Base-by-base conservation (phyloP, 2,329 filamentous ascomycete species). In the Periconia macrospinosa region DNA sequence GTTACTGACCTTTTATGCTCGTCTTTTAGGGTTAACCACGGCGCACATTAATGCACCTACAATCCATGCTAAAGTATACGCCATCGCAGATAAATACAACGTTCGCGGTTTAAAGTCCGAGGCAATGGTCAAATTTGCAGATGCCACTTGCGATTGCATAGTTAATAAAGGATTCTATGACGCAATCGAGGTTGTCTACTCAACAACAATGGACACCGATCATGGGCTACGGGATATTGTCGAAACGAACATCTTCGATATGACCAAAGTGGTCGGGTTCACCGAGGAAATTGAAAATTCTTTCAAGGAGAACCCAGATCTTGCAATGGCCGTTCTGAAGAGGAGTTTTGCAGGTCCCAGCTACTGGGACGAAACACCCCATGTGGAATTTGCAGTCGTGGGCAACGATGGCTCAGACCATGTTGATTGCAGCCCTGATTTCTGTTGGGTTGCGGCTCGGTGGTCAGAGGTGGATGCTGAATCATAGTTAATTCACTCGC, bases 161-260 rank as follows among this genome's bases (percentile, higher is more conserved):
- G 48, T 55, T 35, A 56, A 62, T 3, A 6, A 43, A 10, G 63
- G 63, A n/a, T 56, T 72, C 13, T 53, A 60, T 1, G 59, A 63
- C 41, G 60, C 68, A 1, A 65, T 67, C 19, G 52, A 63, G 18
- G 30, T 48, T 15, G 45, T 42, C 2, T 70, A 65, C 35, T 55
- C 55, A n/a, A 56, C 55, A 1, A 70, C 66, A 8, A 60, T 61
- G 2, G 52, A 63, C 5, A 17, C 47, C 2, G 63, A 71, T 48
- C 67, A 59, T 23, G 66, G 58, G 2, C 57, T 72, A 52, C 58
- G 67, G 9, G 61, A 70, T 33, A 58, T 66, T 5, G 61, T 68
- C 1, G 55, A 61, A 6, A 50, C 63, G 15, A 7, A 37, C 17
- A 19, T 47, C n/a, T 42, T 2, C 41, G 19, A 42, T 18, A 20